Percentiles rank a stretch among this genome's conserved stretches.
Evolutionary conservation across 1,139 yeast genomes (phyloP).

Genomic region (Saccharomyces hybrid): DNA sequence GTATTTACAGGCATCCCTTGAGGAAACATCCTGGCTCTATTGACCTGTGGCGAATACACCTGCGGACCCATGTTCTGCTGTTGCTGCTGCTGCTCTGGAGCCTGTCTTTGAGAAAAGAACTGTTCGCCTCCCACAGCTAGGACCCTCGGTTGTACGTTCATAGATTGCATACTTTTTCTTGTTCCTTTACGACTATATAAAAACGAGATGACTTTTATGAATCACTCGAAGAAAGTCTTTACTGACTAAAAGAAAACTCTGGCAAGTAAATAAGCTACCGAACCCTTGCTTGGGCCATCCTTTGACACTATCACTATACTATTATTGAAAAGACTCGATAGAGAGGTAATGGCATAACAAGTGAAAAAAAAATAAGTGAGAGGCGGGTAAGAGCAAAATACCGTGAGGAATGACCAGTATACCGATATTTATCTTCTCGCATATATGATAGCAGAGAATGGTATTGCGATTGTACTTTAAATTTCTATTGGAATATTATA

Average conservation of each 20-base stretch:
- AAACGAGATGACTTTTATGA: not conserved
- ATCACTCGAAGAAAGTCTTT: not conserved
- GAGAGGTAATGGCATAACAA: not conserved
- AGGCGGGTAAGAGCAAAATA: not conserved
- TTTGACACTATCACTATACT: not conserved
- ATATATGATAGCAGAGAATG: not conserved
- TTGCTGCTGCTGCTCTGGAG: not conserved
- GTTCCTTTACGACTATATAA: not conserved
- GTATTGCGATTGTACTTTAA: not conserved
- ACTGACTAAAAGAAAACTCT: not conserved
- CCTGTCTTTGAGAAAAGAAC: not conserved
- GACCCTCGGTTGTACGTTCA: not conserved
- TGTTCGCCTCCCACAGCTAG: not conserved
- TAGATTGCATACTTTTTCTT: not conserved
- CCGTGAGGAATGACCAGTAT: not conserved
- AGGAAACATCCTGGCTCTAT: not conserved
- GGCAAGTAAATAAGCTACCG: not conserved
- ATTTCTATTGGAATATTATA: not conserved
- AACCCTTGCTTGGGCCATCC: not conserved
- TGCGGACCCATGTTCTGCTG: not conserved
- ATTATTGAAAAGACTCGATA: not conserved
- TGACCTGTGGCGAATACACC: not conserved
- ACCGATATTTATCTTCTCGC: not conserved
- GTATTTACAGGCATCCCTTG: conserved; percentile 1
- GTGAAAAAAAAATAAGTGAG: not conserved